Conservation (phyloP, 495 filamentous ascomycete genomes). For the Cudoniella acicularis region DNA sequence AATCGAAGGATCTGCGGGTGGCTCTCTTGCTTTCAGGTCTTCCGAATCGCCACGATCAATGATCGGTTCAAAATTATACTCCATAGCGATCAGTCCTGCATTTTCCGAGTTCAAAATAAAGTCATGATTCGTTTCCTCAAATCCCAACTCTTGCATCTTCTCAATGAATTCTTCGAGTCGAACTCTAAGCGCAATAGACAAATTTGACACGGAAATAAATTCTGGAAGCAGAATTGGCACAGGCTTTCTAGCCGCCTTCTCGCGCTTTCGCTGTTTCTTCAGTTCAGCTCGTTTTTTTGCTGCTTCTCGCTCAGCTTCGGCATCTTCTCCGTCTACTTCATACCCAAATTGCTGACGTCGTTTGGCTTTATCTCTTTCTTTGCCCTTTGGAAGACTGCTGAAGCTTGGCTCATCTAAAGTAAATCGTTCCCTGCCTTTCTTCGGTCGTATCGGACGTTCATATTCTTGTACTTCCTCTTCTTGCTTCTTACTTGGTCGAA, state of each 20-base stretch:
- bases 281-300: conserved; percentile 16
- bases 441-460: background rate
- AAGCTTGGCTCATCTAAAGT: background rate
- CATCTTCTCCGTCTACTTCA: conserved; percentile 16
- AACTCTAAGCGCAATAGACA: conserved; percentile 75
- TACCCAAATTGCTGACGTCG: conserved; percentile 19
- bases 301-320: conserved; percentile 2
- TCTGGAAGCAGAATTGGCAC: conserved; percentile 76
- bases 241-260: conserved; percentile 31
- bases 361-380: conserved; percentile 21
- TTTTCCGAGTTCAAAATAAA: conserved; percentile 87
- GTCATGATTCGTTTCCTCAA: conserved; percentile 72
- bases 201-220: conserved; percentile 80
- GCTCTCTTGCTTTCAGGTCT: conserved; percentile 71
- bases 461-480: conserved; percentile 5
- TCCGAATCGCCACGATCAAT: conserved; percentile 62
- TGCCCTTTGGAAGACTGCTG: conserved; percentile 10
- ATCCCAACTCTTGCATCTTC: conserved; percentile 78
- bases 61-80: conserved; percentile 90
- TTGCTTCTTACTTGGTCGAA: background rate
- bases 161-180: conserved; percentile 65
- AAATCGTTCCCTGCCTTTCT: background rate
- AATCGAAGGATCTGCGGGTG: conserved; percentile 63
- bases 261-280: conserved; percentile 20
- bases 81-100: conserved; percentile 83